phyloP scores from a whole-genome alignment of 2,329 filamentous ascomycete genomes.

The Macrophomina phaseolina region DNA sequence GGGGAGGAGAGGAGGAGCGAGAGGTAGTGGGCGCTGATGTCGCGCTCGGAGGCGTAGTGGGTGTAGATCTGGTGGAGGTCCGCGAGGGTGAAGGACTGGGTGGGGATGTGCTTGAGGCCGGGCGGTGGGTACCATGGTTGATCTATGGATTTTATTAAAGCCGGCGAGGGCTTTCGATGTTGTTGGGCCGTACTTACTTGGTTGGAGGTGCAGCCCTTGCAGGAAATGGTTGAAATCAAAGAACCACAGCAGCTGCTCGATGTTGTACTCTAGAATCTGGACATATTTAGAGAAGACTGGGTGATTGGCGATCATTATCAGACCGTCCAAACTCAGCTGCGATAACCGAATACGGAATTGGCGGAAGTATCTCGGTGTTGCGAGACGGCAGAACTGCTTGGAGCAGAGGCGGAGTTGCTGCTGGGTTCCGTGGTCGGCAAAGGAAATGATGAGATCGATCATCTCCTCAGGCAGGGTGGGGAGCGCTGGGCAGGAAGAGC shows the following conservation, averaged over 20 bases:
- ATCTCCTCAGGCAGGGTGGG: slow-evolving; percentile 10
- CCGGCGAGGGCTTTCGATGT: no score
- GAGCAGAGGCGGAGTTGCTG: slow-evolving; percentile 3
- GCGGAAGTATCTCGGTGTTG: neutral
- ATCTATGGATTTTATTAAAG: neutral
- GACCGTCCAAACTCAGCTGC: neutral
- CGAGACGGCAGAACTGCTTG: slow-evolving; percentile 4
- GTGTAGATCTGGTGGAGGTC: slow-evolving; percentile 11
- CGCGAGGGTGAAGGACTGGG: neutral
- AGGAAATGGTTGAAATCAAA: slow-evolving; percentile 10
- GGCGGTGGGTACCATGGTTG: slow-evolving; percentile 1
- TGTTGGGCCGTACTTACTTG: neutral
- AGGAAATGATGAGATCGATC: slow-evolving; percentile 13
- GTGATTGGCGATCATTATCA: slow-evolving; percentile 5
- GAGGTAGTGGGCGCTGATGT: slow-evolving; percentile 6
- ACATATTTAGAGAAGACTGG: neutral
- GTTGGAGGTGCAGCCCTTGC: neutral
- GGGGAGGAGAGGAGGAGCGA: neutral
- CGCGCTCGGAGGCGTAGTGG: slow-evolving; percentile 3
- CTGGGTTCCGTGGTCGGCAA: slow-evolving; percentile 1
- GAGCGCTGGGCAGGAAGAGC: no score
- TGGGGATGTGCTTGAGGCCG: slow-evolving; percentile 2
- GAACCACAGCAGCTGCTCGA: slow-evolving; percentile 13
- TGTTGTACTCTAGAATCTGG: slow-evolving; percentile 12
- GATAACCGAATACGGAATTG: neutral